These are phyloP conservation scores for Limnanthes douglasii DNA, from an alignment of 345 rosid genomes.

Conservation along the genomic window DNA sequence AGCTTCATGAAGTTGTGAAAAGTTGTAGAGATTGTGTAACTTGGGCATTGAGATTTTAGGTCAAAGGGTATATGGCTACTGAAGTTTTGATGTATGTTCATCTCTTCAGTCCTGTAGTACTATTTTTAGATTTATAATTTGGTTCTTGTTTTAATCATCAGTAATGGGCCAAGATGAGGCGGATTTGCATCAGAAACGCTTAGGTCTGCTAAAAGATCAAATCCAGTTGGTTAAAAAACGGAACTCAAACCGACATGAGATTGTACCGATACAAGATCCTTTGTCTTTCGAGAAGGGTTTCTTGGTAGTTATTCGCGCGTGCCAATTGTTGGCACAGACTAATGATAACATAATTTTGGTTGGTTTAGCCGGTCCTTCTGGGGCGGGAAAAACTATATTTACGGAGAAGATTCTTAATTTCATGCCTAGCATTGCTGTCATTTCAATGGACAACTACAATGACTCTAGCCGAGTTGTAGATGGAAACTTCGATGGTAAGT, in stretches of 20 bases:
- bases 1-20: too few species aligned
- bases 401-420: slow-evolving; percentile 85
- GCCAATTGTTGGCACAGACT: slow-evolving; percentile 80
- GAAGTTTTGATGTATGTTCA: too few species aligned
- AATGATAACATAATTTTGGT: slow-evolving; percentile 76
- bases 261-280: slow-evolving; percentile 53
- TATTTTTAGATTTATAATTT: too few species aligned
- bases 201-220: slow-evolving; percentile 81
- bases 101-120: too few species aligned
- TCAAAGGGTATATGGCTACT: too few species aligned
- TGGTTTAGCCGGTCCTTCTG: slow-evolving; percentile 97
- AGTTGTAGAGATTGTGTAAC: too few species aligned
- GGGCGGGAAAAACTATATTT: slow-evolving; percentile 93
- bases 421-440: slow-evolving; percentile 75
- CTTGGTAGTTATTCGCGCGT: slow-evolving; percentile 72
- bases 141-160: too few species aligned
- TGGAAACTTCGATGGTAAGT: slow-evolving; percentile 86
- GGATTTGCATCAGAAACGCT: slow-evolving; percentile 43
- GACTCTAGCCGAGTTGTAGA: slow-evolving; percentile 85
- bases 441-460: slow-evolving; percentile 93
- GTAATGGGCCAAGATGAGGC: slow-evolving; percentile 41
- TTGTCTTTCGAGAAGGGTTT: slow-evolving; percentile 93
- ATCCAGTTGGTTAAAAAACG: slow-evolving; percentile 59
- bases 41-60: too few species aligned
- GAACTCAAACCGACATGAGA: slow-evolving; percentile 51